Percentiles rank a stretch among this genome's conserved stretches.
Conservation (phyloP, 1,284 basidiomycete species). For the Sparassis latifolia region DNA sequence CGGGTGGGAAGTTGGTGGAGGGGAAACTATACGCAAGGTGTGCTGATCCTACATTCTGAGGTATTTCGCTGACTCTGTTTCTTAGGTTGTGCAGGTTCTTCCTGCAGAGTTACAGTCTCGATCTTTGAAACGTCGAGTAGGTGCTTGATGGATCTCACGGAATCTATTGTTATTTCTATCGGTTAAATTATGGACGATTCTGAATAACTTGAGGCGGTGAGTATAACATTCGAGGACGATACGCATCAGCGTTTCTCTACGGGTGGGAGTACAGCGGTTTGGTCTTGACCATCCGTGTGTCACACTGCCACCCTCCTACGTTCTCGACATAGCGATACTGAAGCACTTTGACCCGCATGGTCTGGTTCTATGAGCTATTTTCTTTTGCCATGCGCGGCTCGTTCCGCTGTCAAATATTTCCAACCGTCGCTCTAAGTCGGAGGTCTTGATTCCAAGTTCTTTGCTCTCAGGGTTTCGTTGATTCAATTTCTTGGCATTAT, state of each 20-base stretch:
- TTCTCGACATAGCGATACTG: conserved; percentile 17
- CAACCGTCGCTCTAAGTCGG: too few relatives aligned
- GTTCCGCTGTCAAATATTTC: conserved; percentile 24
- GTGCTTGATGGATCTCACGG: background rate
- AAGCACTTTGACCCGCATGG: conserved; percentile 16
- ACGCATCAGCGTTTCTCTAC: background rate
- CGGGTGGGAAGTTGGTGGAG: conserved; percentile 87
- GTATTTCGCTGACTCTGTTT: conserved; percentile 5
- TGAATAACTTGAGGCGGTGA: background rate
- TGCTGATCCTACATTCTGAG: conserved; percentile 13
- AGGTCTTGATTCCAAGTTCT: too few relatives aligned
- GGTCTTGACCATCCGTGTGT: conserved; percentile 6
- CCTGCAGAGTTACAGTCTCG: conserved; percentile 35
- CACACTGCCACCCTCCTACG: conserved; percentile 4
- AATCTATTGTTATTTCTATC: background rate
- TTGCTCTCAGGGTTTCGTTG: too few relatives aligned
- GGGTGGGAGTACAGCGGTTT: conserved; percentile 11
- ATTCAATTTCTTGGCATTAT: too few relatives aligned
- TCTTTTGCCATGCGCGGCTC: conserved; percentile 18
- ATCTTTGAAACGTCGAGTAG: conserved; percentile 13
- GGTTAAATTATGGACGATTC: too few relatives aligned
- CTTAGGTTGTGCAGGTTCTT: conserved; percentile 37
- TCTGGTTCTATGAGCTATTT: conserved; percentile 1
- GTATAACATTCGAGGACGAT: conserved; percentile 1
- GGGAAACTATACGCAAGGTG: conserved; percentile 63